Percentiles rank a stretch among this genome's conserved stretches.
phyloP scores from a whole-genome alignment of 768 basidiomycete species.

The Mycena polygramma region DNA sequence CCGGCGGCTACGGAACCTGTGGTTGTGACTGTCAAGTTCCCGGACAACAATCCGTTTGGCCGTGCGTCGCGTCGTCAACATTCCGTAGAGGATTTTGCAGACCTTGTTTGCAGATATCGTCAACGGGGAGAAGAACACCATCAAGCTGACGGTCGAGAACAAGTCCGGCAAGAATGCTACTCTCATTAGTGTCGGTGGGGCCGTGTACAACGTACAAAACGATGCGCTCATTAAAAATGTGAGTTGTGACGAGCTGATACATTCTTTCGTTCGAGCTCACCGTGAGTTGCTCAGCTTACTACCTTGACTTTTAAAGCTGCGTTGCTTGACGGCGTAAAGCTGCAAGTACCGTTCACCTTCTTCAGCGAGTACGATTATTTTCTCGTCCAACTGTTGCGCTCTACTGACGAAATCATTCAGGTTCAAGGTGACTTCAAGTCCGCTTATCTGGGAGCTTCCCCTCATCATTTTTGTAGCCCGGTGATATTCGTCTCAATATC shows the following conservation, averaged over 20 bases:
- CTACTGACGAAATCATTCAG: conserved; percentile 49
- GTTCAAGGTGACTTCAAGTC: conserved; percentile 65
- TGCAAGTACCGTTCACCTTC: conserved; percentile 80
- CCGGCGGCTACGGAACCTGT: conserved; percentile 29
- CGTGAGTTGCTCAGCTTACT: conserved; percentile 62
- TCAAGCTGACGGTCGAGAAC: conserved; percentile 79
- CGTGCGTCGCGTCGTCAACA: conserved; percentile 21
- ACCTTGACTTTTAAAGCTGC: conserved; percentile 64
- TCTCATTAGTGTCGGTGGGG: conserved; percentile 73
- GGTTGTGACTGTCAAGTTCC: conserved; percentile 29
- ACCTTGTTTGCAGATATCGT: conserved; percentile 69
- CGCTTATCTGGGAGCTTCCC: conserved; percentile 7
- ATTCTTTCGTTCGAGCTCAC: background rate
- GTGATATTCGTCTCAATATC: conserved; percentile 78
- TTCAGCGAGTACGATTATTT: conserved; percentile 79
- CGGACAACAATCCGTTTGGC: conserved; percentile 33
- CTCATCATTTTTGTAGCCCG: conserved; percentile 61
- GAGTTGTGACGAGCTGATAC: conserved; percentile 38
- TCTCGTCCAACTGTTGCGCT: conserved; percentile 14
- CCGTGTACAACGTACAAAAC: conserved; percentile 75
- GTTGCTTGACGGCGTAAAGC: conserved; percentile 67
- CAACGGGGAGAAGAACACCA: conserved; percentile 84
- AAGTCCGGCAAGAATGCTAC: conserved; percentile 81
- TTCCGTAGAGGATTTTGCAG: background rate
- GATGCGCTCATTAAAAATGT: conserved; percentile 81